These are phyloP conservation scores for Coemansia interrupta DNA, from an alignment of 192 early-diverging fungal species.

Conservation along the genomic window DNA sequence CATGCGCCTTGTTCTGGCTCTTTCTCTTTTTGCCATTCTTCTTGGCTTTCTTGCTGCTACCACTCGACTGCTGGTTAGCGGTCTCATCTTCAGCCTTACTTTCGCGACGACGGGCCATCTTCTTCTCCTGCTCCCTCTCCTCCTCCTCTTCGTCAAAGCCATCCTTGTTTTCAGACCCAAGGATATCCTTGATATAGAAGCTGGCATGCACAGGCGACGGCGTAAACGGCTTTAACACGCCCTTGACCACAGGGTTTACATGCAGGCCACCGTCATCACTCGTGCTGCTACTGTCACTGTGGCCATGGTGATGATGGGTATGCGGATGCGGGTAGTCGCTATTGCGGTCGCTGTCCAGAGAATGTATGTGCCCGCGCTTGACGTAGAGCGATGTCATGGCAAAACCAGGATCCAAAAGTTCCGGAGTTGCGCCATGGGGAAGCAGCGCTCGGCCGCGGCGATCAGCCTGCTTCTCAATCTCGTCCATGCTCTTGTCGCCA, in stretches of 20 bases:
- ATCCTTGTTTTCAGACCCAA: not conserved
- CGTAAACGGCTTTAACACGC: conserved; percentile 46
- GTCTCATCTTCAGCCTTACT: not conserved
- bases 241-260: conserved; percentile 18
- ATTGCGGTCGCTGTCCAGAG: conserved; percentile 12
- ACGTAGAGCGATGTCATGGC: conserved; percentile 51
- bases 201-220: conserved; percentile 33
- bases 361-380: conserved; percentile 43
- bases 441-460: conserved; percentile 36
- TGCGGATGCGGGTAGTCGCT: too few relatives aligned
- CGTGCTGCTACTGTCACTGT: not conserved
- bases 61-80: conserved; percentile 4
- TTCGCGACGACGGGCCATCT: not conserved
- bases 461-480: conserved; percentile 25
- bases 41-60: conserved; percentile 15
- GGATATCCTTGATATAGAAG: conserved; percentile 18
- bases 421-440: conserved; percentile 45
- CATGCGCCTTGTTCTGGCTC: conserved; percentile 8
- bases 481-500: conserved; percentile 13
- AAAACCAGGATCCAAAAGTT: conserved; percentile 34
- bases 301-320: not conserved
- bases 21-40: conserved; percentile 30
- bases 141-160: conserved; percentile 1
- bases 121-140: not conserved
- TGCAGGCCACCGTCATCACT: not conserved